phyloP scores from a whole-genome alignment of 768 basidiomycete species.

The Kwoniella sp. region DNA sequence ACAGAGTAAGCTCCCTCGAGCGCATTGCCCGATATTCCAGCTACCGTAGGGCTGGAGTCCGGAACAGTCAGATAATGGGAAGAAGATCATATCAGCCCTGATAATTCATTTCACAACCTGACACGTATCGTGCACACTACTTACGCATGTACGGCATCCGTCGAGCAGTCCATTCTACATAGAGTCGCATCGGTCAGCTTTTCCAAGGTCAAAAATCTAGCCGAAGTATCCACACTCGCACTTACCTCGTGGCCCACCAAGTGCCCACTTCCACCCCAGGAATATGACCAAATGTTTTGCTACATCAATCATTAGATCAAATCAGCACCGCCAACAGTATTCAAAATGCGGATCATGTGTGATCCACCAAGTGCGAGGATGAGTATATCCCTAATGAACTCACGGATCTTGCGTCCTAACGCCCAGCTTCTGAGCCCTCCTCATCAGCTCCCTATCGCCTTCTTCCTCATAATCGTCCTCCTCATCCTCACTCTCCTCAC shows the following conservation, averaged over 20 bases:
- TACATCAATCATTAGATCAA: slow-evolving; percentile 11
- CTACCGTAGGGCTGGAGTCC: slow-evolving; percentile 73
- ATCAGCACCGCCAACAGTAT: too few relatives aligned
- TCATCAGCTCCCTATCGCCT: slow-evolving; percentile 44
- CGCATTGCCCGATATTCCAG: slow-evolving; percentile 70
- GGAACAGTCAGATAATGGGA: too few relatives aligned
- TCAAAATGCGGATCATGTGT: too few relatives aligned
- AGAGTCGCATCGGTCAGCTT: slow-evolving; percentile 7
- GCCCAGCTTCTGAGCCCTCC: slow-evolving; percentile 43
- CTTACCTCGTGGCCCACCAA: slow-evolving; percentile 75
- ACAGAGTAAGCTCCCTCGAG: slow-evolving; percentile 76
- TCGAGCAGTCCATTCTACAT: slow-evolving; percentile 63
- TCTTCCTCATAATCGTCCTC: slow-evolving; percentile 37
- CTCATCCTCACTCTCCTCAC: slow-evolving; percentile 5
- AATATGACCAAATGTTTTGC: slow-evolving; percentile 75
- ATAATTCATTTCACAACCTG: slow-evolving; percentile 4
- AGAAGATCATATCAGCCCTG: too few relatives aligned
- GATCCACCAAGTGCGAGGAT: too few relatives aligned
- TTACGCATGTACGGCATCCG: slow-evolving; percentile 84
- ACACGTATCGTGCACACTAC: slow-evolving; percentile 48
- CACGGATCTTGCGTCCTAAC: slow-evolving; percentile 52
- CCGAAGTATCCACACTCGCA: slow-evolving; percentile 5
- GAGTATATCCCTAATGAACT: slow-evolving; percentile 10
- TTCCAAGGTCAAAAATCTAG: too few relatives aligned
- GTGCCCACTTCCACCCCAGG: slow-evolving; percentile 76